Base-by-base conservation (phyloP, 225 moss, liverwort and hornwort genomes). In the Neckera pumila region DNA sequence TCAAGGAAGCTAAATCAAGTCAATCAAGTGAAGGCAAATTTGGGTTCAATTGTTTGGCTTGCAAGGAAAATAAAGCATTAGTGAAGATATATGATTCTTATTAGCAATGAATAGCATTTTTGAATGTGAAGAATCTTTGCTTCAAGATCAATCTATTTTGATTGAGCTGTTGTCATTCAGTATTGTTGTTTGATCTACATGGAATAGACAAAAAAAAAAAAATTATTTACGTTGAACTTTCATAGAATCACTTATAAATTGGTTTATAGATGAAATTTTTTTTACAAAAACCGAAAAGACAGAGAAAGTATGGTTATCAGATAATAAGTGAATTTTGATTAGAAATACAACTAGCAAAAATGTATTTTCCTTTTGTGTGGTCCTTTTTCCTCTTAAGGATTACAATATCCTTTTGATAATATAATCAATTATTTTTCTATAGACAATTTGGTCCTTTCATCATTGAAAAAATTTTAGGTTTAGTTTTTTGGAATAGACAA, bases 131-230 rank as follows among this genome's bases (percentile, higher is more conserved):
- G 33, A 62, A 23, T 21, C 63, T 81, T 63, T 2, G 1, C 15
- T 63, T 4, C 0, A 49, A 7, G 16, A 49, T 64, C 34, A 15
- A 49, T 65, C 4, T 81, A 5, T 63, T 81, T 36, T 65, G 5
- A 14, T 17, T 51, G 51, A 47, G 3, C 16, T 15, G 49, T 25
- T 49, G 10, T 13, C 74, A 74, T 74, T 30, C 30, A 47, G 47
- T 8, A 74, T 11, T 74, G 3, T 30, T 27, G 27, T 16, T 43
- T 72, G 6, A 45, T 43, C 0, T 6, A 0, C 3, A 0, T 17
- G 43, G 45, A 73, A 3, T 73, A 0, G 10, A 43, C 72, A 27
- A 73, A 73, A 45, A 17, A 4, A 27, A 11, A 2, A 9, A 71
- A n/a, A n/a, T n/a, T n/a, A 8, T 25, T 73, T 43, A 43, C 45